These are phyloP conservation scores for Penicillium pancosmium DNA, from an alignment of 495 filamentous ascomycete species.

Conservation along the genomic window DNA sequence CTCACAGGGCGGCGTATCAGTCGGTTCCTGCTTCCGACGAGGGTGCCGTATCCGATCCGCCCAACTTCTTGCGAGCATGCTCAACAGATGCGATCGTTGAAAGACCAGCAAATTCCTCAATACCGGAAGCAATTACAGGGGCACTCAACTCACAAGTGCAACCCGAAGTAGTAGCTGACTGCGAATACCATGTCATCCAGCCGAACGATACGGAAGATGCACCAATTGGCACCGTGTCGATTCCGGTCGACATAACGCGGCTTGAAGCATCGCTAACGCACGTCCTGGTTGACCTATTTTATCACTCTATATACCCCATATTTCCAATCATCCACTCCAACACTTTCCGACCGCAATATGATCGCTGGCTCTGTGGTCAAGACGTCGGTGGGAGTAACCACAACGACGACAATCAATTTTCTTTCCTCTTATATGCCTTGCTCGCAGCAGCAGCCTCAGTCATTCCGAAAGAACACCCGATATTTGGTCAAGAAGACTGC, in stretches of 20 bases:
- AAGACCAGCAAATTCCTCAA: neutral
- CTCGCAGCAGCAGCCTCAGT: conserved; percentile 17
- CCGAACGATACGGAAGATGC: neutral
- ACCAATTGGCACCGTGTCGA: neutral
- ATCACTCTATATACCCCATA: conserved; percentile 16
- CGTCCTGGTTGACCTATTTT: conserved; percentile 17
- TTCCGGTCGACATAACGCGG: conserved; percentile 3
- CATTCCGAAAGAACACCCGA: conserved; percentile 8
- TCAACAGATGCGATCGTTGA: neutral
- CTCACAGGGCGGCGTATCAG: neutral
- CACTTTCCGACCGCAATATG: conserved; percentile 17
- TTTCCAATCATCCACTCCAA: conserved; percentile 15
- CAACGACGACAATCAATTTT: conserved; percentile 5
- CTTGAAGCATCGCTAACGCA: conserved; percentile 9
- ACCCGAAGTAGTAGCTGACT: neutral
- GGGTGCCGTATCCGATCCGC: conserved; percentile 5
- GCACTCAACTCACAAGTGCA: neutral
- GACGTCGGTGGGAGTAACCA: neutral
- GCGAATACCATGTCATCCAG: neutral
- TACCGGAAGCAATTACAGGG: neutral
- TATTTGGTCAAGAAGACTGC: conserved; percentile 7
- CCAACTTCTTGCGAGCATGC: neutral
- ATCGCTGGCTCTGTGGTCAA: conserved; percentile 5
- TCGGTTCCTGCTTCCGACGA: conserved; percentile 3
- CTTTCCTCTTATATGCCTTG: conserved; percentile 18